These are phyloP conservation scores for Panus rudis DNA, from an alignment of 768 basidiomycete genomes.

Conservation along the genomic window DNA sequence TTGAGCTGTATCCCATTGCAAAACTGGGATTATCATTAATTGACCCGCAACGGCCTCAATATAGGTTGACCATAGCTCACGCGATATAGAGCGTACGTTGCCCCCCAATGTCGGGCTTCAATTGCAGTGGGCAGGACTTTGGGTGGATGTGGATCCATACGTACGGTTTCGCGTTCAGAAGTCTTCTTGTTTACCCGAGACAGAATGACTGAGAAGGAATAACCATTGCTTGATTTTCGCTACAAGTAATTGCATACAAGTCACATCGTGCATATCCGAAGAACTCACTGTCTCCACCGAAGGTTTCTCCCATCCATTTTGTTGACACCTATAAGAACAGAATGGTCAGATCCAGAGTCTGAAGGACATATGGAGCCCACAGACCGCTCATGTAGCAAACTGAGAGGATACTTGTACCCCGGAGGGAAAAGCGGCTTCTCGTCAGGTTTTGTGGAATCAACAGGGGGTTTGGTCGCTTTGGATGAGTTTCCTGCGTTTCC, in stretches of 20 bases:
- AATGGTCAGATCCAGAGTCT: background rate
- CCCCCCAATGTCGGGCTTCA: slow-evolving; percentile 90
- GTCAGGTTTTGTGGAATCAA: slow-evolving; percentile 18
- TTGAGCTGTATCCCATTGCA: slow-evolving; percentile 72
- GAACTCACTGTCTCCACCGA: slow-evolving; percentile 61
- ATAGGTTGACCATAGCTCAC: slow-evolving; percentile 41
- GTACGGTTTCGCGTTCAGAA: slow-evolving; percentile 59
- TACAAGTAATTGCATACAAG: slow-evolving; percentile 20
- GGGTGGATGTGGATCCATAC: slow-evolving; percentile 68
- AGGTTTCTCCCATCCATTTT: slow-evolving; percentile 84
- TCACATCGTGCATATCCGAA: background rate
- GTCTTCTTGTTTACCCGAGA: slow-evolving; percentile 63
- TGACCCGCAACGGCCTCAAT: slow-evolving; percentile 12
- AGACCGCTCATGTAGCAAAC: slow-evolving; percentile 73
- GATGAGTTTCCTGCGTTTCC: slow-evolving; percentile 88
- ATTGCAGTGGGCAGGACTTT: slow-evolving; percentile 57
- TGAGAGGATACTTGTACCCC: slow-evolving; percentile 80
- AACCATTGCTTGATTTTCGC: slow-evolving; percentile 43
- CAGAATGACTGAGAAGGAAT: slow-evolving; percentile 65
- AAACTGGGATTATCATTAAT: slow-evolving; percentile 41
- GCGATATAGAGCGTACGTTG: slow-evolving; percentile 80
- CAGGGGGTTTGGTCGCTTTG: slow-evolving; percentile 32
- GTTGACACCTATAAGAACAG: slow-evolving; percentile 58
- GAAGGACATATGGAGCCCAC: background rate
- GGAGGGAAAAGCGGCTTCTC: slow-evolving; percentile 70